phyloP scores from a whole-genome alignment of 352 stramenopile genomes.

The Pythium periplocum region DNA sequence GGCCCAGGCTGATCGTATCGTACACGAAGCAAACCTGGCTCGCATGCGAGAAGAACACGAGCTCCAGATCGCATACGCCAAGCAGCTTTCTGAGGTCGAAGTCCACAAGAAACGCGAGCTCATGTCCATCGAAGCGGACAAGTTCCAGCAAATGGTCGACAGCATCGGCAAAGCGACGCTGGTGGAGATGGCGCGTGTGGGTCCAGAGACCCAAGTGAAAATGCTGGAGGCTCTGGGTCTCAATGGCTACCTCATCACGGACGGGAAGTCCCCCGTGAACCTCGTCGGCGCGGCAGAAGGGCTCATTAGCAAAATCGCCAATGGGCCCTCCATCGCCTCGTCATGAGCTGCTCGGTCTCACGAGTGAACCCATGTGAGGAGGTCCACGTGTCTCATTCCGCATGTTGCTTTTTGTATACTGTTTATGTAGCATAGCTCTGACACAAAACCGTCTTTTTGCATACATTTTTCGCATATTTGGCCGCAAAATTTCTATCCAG shows the following conservation, averaged over 20 bases:
- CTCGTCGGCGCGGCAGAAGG: conserved; percentile 66
- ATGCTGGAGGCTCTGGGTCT: conserved; percentile 71
- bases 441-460: no score
- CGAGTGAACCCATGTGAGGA: no score
- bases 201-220: conserved; percentile 71
- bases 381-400: no score
- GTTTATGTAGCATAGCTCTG: no score
- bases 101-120: conserved; percentile 74
- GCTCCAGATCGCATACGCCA: conserved; percentile 45
- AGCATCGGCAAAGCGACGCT: conserved; percentile 74
- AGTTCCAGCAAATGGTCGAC: conserved; percentile 79
- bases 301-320: conserved; percentile 68
- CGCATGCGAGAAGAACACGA: conserved; percentile 58
- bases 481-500: no score
- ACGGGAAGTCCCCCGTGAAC: conserved; percentile 79
- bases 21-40: conserved; percentile 53
- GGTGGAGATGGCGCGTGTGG: conserved; percentile 62
- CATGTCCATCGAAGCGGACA: conserved; percentile 71
- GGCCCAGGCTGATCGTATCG: conserved; percentile 58
- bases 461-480: no score
- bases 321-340: conserved; percentile 10
- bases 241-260: conserved; percentile 81
- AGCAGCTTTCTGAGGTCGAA: conserved; percentile 61
- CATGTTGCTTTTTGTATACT: no score
- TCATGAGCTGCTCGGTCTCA: no score